Conservation (phyloP, 2,329 filamentous ascomycete genomes). For the Stachybotrys echinatus region DNA sequence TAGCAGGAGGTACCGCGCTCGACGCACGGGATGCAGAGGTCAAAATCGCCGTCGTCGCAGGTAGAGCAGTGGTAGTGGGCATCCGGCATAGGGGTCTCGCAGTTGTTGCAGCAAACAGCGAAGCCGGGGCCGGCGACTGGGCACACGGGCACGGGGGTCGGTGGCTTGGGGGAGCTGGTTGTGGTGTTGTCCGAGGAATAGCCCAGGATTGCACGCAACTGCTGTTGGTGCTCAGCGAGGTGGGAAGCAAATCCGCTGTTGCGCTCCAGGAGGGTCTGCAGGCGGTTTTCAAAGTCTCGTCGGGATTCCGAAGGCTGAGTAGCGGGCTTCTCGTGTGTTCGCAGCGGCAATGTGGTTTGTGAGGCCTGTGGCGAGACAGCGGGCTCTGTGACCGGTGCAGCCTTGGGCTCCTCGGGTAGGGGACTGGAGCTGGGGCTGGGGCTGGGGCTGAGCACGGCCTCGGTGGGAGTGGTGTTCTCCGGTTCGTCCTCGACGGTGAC, state of each 20-base stretch:
- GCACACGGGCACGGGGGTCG: slow-evolving; percentile 6
- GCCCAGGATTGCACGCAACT: neutral
- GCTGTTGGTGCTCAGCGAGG: slow-evolving; percentile 1
- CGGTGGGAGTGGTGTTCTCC: slow-evolving; percentile 16
- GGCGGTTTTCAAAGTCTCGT: slow-evolving; percentile 19
- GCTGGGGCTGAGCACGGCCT: neutral
- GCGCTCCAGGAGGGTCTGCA: slow-evolving; percentile 18
- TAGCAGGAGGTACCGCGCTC: slow-evolving; percentile 71
- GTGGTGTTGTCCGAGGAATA: neutral
- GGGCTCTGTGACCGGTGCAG: slow-evolving; percentile 6
- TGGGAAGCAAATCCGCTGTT: slow-evolving; percentile 9
- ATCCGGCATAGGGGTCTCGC: slow-evolving; percentile 70
- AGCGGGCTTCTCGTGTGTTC: slow-evolving; percentile 4
- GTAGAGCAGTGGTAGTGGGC: slow-evolving; percentile 92
- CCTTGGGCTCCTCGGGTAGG: neutral
- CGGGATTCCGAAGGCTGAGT: slow-evolving; percentile 8
- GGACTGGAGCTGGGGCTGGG: too few relatives aligned
- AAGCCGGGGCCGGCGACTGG: slow-evolving; percentile 37
- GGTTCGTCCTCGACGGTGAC: slow-evolving; percentile 47
- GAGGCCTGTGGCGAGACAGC: slow-evolving; percentile 5
- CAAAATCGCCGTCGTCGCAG: slow-evolving; percentile 90
- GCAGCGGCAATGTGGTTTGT: slow-evolving; percentile 16
- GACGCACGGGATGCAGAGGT: slow-evolving; percentile 80
- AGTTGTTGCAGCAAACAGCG: slow-evolving; percentile 92
- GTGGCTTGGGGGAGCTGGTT: neutral